phyloP scores from a whole-genome alignment of 2,329 filamentous ascomycete species.

The Fusarium caatingaense region DNA sequence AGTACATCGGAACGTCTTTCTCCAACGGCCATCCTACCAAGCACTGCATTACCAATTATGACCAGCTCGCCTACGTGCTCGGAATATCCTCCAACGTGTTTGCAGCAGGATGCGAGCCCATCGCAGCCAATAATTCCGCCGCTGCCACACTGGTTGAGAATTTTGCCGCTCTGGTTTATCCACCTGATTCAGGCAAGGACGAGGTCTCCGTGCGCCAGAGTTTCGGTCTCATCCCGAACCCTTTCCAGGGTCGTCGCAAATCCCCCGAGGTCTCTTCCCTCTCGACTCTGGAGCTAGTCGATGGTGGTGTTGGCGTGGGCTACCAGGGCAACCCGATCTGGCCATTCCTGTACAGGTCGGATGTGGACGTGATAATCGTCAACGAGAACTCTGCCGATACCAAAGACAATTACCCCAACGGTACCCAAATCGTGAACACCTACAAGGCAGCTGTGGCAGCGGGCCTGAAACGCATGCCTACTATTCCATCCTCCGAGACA shows the following conservation, averaged over 20 bases:
- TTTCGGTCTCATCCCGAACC: not conserved
- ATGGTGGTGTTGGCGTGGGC: conserved; percentile 2
- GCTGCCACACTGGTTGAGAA: not conserved
- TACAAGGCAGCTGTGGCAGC: conserved; percentile 9
- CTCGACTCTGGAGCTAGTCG: conserved; percentile 1
- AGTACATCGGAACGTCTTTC: not conserved
- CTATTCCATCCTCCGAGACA: not conserved
- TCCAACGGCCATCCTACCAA: not conserved
- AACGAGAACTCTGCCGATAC: conserved; percentile 17
- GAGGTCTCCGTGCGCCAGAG: not conserved
- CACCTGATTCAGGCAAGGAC: not conserved
- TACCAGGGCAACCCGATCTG: conserved; percentile 10
- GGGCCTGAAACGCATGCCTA: not conserved
- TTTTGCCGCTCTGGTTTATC: not conserved
- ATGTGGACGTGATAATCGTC: conserved; percentile 11
- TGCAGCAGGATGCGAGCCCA: conserved; percentile 4
- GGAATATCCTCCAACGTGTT: conserved; percentile 13
- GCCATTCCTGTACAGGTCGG: conserved; percentile 3
- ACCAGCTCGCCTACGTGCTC: conserved; percentile 12
- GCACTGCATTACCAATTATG: conserved; percentile 8
- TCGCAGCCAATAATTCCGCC: not conserved
- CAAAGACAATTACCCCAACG: not conserved
- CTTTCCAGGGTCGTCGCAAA: conserved; percentile 2
- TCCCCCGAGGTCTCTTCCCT: conserved; percentile 3
- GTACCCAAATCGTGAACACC: conserved; percentile 5